Evolutionary conservation across 352 stramenopile genomes (phyloP).

Genomic region (Globisporangium viniferum): DNA sequence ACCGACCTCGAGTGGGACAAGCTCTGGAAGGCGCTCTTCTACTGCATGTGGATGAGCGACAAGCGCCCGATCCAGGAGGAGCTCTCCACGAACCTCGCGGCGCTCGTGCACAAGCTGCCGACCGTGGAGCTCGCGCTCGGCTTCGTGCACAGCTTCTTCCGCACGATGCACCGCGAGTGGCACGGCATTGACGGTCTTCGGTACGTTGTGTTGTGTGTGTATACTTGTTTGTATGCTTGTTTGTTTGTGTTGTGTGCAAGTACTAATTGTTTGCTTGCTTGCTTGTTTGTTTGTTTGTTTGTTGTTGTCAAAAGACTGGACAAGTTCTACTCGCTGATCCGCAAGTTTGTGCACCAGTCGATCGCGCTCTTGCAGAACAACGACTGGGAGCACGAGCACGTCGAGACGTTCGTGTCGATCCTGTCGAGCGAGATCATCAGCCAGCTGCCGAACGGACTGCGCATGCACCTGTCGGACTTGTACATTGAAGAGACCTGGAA

Average conservation of each 20-base stretch:
- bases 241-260: background rate
- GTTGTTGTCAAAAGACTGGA: slow-evolving; percentile 33
- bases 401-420: slow-evolving; percentile 56
- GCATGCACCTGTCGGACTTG: slow-evolving; percentile 75
- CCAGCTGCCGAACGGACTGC: slow-evolving; percentile 76
- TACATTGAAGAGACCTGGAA: slow-evolving; percentile 66
- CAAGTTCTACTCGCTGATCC: slow-evolving; percentile 85
- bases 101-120: slow-evolving; percentile 61
- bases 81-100: slow-evolving; percentile 61
- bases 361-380: slow-evolving; percentile 56
- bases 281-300: no score
- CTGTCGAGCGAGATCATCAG: slow-evolving; percentile 70
- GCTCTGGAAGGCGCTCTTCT: slow-evolving; percentile 88
- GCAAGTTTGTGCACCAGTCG: slow-evolving; percentile 75
- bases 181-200: slow-evolving; percentile 81
- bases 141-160: slow-evolving; percentile 81
- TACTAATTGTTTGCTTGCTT: background rate
- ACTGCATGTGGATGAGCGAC: slow-evolving; percentile 91
- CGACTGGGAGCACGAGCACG: slow-evolving; percentile 46
- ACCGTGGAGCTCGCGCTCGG: slow-evolving; percentile 36
- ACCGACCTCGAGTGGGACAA: slow-evolving; percentile 81
- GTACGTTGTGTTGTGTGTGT: slow-evolving; percentile 3
- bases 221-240: background rate
- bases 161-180: slow-evolving; percentile 85
- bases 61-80: slow-evolving; percentile 81